phyloP scores from a whole-genome alignment of 306 rosid genomes.

The Cucurbita pepo region DNA sequence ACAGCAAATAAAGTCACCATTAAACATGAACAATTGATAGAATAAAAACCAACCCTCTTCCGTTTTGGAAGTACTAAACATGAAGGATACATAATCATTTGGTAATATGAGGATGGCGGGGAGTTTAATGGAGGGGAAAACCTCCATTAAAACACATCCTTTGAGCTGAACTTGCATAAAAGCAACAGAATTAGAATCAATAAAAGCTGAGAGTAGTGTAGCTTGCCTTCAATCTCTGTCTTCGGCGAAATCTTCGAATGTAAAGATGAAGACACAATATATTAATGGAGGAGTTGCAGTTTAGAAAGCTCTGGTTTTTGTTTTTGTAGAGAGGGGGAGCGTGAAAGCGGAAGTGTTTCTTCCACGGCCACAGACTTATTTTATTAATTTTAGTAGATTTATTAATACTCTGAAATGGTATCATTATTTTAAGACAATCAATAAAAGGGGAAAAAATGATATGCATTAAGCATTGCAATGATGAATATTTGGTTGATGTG shows the following conservation, averaged over 20 bases:
- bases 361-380: neutral
- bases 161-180: no score
- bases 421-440: no score
- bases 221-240: neutral
- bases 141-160: no score
- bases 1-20: constrained; percentile 5
- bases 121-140: no score
- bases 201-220: no score
- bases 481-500: no score
- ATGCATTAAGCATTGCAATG: no score
- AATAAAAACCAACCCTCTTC: neutral
- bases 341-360: neutral
- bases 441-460: no score
- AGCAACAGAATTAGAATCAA: no score
- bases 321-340: neutral
- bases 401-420: no score
- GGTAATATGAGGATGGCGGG: no score
- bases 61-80: neutral
- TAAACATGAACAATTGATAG: neutral
- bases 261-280: neutral
- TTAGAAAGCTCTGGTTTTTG: neutral
- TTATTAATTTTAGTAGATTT: no score
- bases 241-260: neutral
- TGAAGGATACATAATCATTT: neutral
- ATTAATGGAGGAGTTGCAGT: neutral